Conservation (phyloP, 306 rosid genomes). For the Sechiopsis laciniata region DNA sequence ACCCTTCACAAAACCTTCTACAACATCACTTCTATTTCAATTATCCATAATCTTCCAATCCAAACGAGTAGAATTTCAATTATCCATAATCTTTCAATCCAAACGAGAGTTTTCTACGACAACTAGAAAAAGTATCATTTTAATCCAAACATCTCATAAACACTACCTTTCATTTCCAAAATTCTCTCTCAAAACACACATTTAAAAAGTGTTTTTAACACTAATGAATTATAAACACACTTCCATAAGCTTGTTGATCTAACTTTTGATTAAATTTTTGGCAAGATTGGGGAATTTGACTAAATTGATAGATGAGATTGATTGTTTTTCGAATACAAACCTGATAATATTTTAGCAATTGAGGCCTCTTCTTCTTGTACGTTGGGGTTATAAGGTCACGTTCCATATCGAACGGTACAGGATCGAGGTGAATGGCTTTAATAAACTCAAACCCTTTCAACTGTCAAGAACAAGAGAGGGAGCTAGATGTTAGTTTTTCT, state of each 20-base stretch:
- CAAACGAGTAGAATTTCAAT: no score
- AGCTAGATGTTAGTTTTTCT: conserved; percentile 27
- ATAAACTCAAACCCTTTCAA: conserved; percentile 87
- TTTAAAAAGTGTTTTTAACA: no score
- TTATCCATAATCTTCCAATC: no score
- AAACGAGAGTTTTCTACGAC: no score
- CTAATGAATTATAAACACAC: no score
- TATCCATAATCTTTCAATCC: no score
- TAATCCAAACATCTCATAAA: no score
- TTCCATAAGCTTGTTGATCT: conserved; percentile 25
- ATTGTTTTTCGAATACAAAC: conserved; percentile 26
- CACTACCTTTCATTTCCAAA: no score
- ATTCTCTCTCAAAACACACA: no score
- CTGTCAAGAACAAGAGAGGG: conserved; percentile 43
- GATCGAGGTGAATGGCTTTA: conserved; percentile 77
- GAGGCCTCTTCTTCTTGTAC: conserved; percentile 95
- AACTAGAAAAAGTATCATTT: no score
- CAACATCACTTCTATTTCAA: no score
- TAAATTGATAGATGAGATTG: background rate
- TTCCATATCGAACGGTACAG: conserved; percentile 87
- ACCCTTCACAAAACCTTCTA: no score
- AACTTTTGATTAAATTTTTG: background rate
- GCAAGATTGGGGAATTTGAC: background rate
- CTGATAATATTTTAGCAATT: conserved; percentile 79
- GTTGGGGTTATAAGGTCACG: conserved; percentile 96